Conservation (phyloP, 192 early-diverging fungal species). For the Allomyces macrogynus region DNA sequence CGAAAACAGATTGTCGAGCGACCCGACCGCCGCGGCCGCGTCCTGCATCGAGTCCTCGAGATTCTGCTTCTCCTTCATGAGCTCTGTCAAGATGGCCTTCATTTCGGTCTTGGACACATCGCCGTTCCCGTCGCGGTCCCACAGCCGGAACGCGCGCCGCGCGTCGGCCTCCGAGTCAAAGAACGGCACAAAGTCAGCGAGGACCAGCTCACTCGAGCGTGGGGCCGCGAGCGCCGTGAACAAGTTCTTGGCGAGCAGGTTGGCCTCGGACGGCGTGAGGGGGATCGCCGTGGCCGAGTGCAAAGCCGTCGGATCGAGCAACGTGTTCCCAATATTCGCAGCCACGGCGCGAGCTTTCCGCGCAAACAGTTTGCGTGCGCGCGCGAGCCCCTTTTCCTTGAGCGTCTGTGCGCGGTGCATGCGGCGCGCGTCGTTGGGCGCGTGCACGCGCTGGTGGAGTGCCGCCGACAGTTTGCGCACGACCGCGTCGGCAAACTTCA, state of each 20-base stretch:
- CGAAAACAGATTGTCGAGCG: conserved; percentile 25
- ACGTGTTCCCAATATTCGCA: background rate
- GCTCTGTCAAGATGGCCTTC: conserved; percentile 62
- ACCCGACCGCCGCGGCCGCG: conserved; percentile 65
- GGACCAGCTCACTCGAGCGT: too few relatives aligned
- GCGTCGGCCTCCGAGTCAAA: conserved; percentile 25
- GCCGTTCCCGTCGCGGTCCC: conserved; percentile 77
- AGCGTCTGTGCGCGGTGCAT: background rate
- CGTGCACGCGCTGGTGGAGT: background rate
- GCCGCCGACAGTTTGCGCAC: background rate
- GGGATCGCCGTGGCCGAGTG: too few relatives aligned
- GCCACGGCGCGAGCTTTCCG: background rate
- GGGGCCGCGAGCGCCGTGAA: too few relatives aligned
- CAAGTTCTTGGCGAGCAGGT: too few relatives aligned
- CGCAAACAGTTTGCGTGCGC: background rate
- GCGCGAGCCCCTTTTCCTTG: background rate
- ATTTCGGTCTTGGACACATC: conserved; percentile 67
- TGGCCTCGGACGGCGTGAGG: too few relatives aligned
- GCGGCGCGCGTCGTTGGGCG: background rate
- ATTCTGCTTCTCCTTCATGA: conserved; percentile 18
- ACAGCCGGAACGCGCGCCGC: conserved; percentile 56
- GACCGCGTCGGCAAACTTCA: background rate
- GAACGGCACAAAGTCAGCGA: too few relatives aligned
- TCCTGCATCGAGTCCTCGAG: conserved; percentile 54
- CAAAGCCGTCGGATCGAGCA: too few relatives aligned